phyloP scores from a whole-genome alignment of 2,329 filamentous ascomycete genomes.

The Alternaria dauci region DNA sequence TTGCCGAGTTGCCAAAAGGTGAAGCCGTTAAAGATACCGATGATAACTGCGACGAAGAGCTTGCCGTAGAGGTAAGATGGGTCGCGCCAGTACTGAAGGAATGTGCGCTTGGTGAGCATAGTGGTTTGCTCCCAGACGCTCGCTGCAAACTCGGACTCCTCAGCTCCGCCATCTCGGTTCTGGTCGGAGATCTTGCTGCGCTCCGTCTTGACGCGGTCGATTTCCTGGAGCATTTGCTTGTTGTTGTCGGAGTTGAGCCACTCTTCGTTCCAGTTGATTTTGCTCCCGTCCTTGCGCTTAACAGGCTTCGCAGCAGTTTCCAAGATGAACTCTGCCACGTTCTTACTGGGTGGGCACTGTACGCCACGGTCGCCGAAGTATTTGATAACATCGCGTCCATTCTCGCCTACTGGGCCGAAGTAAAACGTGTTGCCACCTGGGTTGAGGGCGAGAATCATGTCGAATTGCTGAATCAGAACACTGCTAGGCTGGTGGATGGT shows the following conservation, averaged over 20 bases:
- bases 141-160: constrained; percentile 70
- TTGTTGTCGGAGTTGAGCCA: constrained; percentile 73
- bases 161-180: constrained; percentile 20
- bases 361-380: constrained; percentile 74
- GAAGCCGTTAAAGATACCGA: constrained; percentile 81
- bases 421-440: constrained; percentile 76
- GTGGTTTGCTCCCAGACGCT: constrained; percentile 68
- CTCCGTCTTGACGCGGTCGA: constrained; percentile 68
- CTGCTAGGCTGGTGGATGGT: constrained; percentile 78
- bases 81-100: constrained; percentile 77
- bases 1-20: constrained; percentile 77
- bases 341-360: constrained; percentile 70
- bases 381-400: constrained; percentile 69
- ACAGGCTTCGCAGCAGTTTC: constrained; percentile 69
- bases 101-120: constrained; percentile 74
- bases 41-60: constrained; percentile 73
- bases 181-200: constrained; percentile 57
- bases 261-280: constrained; percentile 76
- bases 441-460: constrained; percentile 75
- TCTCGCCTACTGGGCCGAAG: constrained; percentile 75
- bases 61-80: constrained; percentile 80
- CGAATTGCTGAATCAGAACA: constrained; percentile 74
- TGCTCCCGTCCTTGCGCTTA: constrained; percentile 62
- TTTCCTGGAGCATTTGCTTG: constrained; percentile 67
- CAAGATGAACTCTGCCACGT: constrained; percentile 72